Evolutionary conservation across 495 filamentous ascomycete species (phyloP).

Genomic region (Pyronema domesticum): DNA sequence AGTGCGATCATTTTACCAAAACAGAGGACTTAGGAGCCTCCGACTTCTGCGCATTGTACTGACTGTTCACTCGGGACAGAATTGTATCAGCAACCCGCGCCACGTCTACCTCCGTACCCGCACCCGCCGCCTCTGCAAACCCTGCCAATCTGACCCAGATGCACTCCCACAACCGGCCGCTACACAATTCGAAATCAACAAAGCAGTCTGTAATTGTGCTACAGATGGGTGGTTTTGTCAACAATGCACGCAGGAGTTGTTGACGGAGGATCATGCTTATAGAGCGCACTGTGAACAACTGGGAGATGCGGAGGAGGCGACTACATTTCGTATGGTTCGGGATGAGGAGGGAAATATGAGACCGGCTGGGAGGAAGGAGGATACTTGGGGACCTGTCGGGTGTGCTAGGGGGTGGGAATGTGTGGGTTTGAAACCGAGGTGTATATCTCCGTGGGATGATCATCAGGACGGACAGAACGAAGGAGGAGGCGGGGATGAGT

Average conservation of each 20-base stretch:
- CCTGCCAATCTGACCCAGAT: not conserved
- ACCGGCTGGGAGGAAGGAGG: not conserved
- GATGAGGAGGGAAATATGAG: not conserved
- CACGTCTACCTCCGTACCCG: conserved; percentile 1
- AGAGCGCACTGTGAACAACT: conserved; percentile 1
- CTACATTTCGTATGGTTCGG: not conserved
- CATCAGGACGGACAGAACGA: not conserved
- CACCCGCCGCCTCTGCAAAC: conserved; percentile 9
- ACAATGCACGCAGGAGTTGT: not conserved
- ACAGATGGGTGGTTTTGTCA: conserved; percentile 11
- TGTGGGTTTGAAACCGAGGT: not conserved
- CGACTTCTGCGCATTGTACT: not conserved
- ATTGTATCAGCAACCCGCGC: conserved; percentile 12
- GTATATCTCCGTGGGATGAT: not conserved
- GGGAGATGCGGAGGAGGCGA: not conserved
- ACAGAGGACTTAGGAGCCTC: too few relatives aligned
- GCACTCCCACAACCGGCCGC: not conserved
- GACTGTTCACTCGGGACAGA: not conserved
- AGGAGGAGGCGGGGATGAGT: not conserved
- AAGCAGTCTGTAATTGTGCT: conserved; percentile 1
- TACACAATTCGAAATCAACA: not conserved
- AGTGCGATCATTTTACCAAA: too few relatives aligned
- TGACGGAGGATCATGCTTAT: conserved; percentile 2
- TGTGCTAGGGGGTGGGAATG: conserved; percentile 3
- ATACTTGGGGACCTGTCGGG: not conserved